Conservation (phyloP, 495 filamentous ascomycete genomes). For the Daldinia concentrica region DNA sequence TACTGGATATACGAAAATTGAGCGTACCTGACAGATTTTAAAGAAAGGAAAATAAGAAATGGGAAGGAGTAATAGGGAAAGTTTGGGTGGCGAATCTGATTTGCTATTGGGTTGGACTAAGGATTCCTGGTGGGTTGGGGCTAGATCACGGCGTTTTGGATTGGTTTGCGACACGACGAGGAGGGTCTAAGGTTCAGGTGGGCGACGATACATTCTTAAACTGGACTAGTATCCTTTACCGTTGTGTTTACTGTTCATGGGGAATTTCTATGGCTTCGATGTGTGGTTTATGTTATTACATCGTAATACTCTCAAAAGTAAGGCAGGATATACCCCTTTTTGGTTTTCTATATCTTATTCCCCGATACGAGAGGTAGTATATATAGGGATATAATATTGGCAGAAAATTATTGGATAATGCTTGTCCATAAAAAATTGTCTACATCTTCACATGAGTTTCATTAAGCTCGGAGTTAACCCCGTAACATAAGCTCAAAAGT, state of each 20-base stretch:
- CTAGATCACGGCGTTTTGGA: not conserved
- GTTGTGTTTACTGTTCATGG: constrained; percentile 9
- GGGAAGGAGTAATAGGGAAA: not conserved
- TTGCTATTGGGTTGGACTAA: not conserved
- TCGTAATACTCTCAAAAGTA: constrained; percentile 14
- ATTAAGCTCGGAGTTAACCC: too few relatives aligned
- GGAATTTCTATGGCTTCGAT: constrained; percentile 1
- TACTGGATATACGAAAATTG: constrained; percentile 72
- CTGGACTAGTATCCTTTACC: not conserved
- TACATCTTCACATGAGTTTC: too few relatives aligned
- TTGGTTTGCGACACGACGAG: not conserved
- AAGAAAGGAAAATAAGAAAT: not conserved
- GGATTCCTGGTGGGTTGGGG: not conserved
- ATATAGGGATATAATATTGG: constrained; percentile 11
- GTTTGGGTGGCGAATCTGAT: not conserved
- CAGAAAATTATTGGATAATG: not conserved
- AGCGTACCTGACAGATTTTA: not conserved
- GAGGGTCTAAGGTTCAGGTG: not conserved
- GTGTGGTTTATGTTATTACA: not conserved
- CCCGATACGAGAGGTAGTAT: constrained; percentile 8
- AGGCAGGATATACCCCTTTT: constrained; percentile 39
- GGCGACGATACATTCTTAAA: not conserved
- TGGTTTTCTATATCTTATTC: not conserved
- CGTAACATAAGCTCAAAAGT: too few relatives aligned
- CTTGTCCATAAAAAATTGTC: too few relatives aligned